Evolutionary conservation across 192 early-diverging fungal genomes (phyloP).

Genomic region (Jimgerdemannia lactiflua): DNA sequence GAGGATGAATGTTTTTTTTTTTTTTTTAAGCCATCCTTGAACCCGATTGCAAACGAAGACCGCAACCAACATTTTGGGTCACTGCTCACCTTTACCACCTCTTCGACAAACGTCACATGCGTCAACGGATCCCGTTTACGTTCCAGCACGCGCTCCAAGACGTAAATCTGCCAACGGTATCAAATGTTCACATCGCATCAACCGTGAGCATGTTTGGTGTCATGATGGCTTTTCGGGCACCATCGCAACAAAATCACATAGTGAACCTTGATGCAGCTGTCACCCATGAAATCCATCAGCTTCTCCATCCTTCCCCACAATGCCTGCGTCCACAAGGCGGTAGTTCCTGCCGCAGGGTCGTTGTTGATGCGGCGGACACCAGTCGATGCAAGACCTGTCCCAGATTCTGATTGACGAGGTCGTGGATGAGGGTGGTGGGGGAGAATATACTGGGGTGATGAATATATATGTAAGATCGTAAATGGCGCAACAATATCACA

Average conservation of each 20-base stretch:
- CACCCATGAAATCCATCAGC: slow-evolving; percentile 48
- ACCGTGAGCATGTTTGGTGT: background rate
- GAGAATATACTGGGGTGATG: too few relatives aligned
- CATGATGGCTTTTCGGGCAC: background rate
- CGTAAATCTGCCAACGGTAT: slow-evolving; percentile 34
- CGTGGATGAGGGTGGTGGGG: too few relatives aligned
- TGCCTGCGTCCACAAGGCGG: slow-evolving; percentile 37
- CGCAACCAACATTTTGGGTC: too few relatives aligned
- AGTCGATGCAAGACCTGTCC: slow-evolving; percentile 14
- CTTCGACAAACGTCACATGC: slow-evolving; percentile 47
- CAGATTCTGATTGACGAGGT: slow-evolving; percentile 16
- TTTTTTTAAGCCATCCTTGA: too few relatives aligned
- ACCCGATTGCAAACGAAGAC: too few relatives aligned
- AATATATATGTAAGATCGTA: too few relatives aligned
- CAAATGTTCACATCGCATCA: too few relatives aligned
- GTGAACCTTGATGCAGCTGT: slow-evolving; percentile 48
- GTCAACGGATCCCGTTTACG: slow-evolving; percentile 45
- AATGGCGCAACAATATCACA: too few relatives aligned
- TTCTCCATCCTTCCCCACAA: slow-evolving; percentile 53
- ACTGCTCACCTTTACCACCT: slow-evolving; percentile 34
- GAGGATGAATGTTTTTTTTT: too few relatives aligned
- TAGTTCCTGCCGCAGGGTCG: slow-evolving; percentile 44
- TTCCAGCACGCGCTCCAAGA: slow-evolving; percentile 47
- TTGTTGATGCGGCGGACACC: slow-evolving; percentile 45
- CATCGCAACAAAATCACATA: background rate